Conservation (phyloP, 2,329 filamentous ascomycete genomes). For the Colletotrichum cuscutae region DNA sequence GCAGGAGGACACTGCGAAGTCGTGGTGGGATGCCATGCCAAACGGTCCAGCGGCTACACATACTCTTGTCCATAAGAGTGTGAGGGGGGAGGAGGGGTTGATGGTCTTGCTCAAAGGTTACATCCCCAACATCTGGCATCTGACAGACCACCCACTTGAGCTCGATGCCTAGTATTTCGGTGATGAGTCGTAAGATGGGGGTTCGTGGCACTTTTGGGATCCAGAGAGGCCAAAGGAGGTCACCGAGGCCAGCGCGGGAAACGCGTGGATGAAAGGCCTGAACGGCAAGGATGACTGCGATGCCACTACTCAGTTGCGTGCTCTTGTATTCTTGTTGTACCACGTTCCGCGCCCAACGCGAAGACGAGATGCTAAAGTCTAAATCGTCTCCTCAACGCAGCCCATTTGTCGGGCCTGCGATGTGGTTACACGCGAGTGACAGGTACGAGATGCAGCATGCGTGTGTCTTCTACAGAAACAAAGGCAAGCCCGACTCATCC, state of each 20-base stretch:
- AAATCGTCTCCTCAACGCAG: neutral
- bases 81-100: too few species aligned
- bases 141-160: neutral
- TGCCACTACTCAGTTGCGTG: neutral
- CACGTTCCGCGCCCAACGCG: slow-evolving; percentile 5
- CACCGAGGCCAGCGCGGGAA: neutral
- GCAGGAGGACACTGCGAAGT: slow-evolving; percentile 7
- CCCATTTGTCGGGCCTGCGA: slow-evolving; percentile 4
- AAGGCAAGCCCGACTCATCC: neutral
- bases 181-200: neutral
- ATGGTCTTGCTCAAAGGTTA: neutral
- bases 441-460: neutral
- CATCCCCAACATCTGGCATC: neutral
- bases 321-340: slow-evolving; percentile 7
- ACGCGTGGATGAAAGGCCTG: neutral
- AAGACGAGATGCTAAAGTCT: slow-evolving; percentile 21
- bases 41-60: neutral
- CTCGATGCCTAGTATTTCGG: neutral
- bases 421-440: slow-evolving; percentile 27
- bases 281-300: neutral
- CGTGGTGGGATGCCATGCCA: neutral
- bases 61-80: neutral
- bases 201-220: neutral
- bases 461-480: slow-evolving; percentile 5
- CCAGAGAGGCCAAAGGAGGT: neutral